phyloP scores from a whole-genome alignment of 805 yeast genomes.

The Millerozyma miso region DNA sequence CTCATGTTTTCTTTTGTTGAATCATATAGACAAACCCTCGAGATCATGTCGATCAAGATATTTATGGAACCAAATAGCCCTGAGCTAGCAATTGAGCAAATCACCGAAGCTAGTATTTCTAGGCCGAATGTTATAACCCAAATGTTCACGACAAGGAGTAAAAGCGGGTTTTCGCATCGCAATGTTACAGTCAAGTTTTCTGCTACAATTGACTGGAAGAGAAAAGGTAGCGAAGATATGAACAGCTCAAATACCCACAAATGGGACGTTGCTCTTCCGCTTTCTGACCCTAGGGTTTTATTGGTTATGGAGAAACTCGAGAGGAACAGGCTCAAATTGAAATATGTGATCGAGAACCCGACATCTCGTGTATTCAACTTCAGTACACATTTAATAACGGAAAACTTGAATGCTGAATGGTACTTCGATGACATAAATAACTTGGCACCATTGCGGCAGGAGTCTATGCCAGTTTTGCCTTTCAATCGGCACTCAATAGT shows the following conservation, averaged over 20 bases:
- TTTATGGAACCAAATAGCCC: constrained; percentile 21
- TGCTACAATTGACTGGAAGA: constrained; percentile 29
- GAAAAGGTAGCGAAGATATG: constrained; percentile 14
- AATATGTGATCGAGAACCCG: constrained; percentile 67
- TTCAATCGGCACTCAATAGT: constrained; percentile 46
- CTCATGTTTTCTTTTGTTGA: constrained; percentile 7
- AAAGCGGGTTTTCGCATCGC: constrained; percentile 36
- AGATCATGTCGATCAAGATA: constrained; percentile 15
- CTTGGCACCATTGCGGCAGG: constrained; percentile 27
- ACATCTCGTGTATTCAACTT: constrained; percentile 67
- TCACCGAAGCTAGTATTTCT: constrained; percentile 3
- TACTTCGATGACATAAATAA: constrained; percentile 18
- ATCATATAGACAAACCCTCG: constrained; percentile 3
- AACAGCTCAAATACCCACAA: constrained; percentile 32
- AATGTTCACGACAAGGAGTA: constrained; percentile 32
- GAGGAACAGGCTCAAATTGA: constrained; percentile 24
- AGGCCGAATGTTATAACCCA: constrained; percentile 8
- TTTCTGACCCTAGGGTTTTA: constrained; percentile 67
- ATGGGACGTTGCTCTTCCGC: constrained; percentile 55
- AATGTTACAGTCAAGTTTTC: constrained; percentile 27
- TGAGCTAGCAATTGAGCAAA: constrained; percentile 20
- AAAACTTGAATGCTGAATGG: constrained; percentile 20
- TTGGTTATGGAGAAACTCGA: constrained; percentile 27
- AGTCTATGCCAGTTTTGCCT: constrained; percentile 55
- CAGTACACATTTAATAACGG: constrained; percentile 40